phyloP scores from a whole-genome alignment of 2,329 filamentous ascomycete species.

The Aspergillus hiratsukae region DNA sequence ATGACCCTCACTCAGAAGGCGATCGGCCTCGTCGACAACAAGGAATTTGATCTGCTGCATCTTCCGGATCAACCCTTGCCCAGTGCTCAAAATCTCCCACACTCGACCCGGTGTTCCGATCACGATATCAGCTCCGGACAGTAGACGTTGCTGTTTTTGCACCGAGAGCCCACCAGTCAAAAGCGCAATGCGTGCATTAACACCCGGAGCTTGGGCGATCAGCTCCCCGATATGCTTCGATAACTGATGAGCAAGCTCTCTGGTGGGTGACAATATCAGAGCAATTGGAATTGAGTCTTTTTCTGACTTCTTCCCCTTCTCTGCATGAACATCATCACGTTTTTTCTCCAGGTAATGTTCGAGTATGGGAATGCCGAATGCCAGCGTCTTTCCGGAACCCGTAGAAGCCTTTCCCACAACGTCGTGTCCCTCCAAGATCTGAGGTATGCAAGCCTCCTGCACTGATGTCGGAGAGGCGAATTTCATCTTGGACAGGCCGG shows the following conservation, averaged over 20 bases:
- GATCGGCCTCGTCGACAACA: conserved; percentile 90
- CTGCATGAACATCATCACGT: conserved; percentile 11
- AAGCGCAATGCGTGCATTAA: conserved; percentile 63
- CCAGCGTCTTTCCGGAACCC: conserved; percentile 92
- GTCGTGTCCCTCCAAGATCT: conserved; percentile 77
- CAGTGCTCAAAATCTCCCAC: conserved; percentile 87
- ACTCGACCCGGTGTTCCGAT: conserved; percentile 86
- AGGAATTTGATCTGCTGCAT: conserved; percentile 75
- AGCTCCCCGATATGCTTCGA: conserved; percentile 74
- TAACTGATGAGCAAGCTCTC: conserved; percentile 91
- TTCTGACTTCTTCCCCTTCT: conserved; percentile 38
- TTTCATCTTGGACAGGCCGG: conserved; percentile 70
- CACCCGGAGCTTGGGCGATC: conserved; percentile 62
- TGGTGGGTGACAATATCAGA: conserved; percentile 81
- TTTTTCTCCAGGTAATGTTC: conserved; percentile 67
- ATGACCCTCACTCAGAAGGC: conserved; percentile 84
- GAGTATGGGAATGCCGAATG: conserved; percentile 89
- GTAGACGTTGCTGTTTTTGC: conserved; percentile 86
- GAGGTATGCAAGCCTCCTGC: conserved; percentile 73
- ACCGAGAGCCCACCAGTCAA: conserved; percentile 89
- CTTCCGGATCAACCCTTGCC: conserved; percentile 62
- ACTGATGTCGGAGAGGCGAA: conserved; percentile 80
- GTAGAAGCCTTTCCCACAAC: conserved; percentile 95
- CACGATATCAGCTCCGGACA: conserved; percentile 84
- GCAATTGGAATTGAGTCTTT: conserved; percentile 56